Evolutionary conservation across 2,329 filamentous ascomycete genomes (phyloP), one percentile per base, ranked within the genome.

Genomic region (Venturia nashicola): DNA sequence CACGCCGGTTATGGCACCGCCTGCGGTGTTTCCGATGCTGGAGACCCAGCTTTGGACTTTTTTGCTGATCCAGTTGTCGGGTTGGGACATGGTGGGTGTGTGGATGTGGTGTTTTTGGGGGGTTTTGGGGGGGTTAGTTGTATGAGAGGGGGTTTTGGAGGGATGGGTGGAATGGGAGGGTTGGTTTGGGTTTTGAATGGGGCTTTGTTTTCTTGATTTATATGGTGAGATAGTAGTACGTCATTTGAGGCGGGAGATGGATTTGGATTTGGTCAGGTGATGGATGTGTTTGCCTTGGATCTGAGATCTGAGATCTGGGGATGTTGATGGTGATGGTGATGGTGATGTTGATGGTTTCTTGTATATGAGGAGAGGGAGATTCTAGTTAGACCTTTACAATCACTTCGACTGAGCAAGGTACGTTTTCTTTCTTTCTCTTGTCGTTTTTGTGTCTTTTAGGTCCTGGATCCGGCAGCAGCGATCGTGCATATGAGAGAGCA

Each of bases 61-160:
- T 63, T 73, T 73, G 64, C 75, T 78, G 67, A 80, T 73, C 78
- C 78, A 80, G 68, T 77, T 77, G 70, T 70, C 74, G 71, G 65
- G 71, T 46, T 71, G 69, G 51, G 69, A 66, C 68, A 68, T 67
- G 65, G 44, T 32, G 34, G 65, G 32, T n/a, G n/a, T n/a, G 44
- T 1, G n/a, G 48, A 23, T 55, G 34, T 42, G 40, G 14, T 59
- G 23, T 16, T 7, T 3, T 60, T 7, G 36, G 36, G 11, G 34
- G 54, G 8, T 23, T 57, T 57, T 34, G 34, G 34, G 8, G 14
- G 54, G 23, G 16, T 57, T 27, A n/a, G n/a, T n/a, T n/a, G n/a
- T 59, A 40, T 39, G 20, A 32, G 23, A 20, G 20, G 20, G 18
- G 32, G 8, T 3, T 51, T 2, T 27, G 16, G 12, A 16, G 44